Evolutionary conservation across 768 basidiomycete species (phyloP), one percentile per base, ranked within the genome.

Genomic region (Termitomyces sp.): DNA sequence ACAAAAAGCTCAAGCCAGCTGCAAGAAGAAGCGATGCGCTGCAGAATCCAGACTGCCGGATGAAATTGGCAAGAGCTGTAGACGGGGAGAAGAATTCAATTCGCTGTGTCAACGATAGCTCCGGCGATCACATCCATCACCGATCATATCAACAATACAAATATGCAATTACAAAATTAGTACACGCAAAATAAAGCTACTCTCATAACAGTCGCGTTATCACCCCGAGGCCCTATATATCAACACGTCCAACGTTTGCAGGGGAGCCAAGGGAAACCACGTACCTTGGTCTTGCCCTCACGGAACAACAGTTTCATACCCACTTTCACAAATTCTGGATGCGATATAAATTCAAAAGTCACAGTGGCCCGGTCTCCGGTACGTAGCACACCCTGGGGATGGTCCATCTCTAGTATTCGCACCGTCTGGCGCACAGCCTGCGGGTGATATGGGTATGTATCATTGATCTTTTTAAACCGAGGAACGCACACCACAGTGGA

Each of bases 361-460:
- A 98, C 93, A 3, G 87, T 94, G 3, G 94, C 92, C 32, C 94
- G 83, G 67, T 99, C 97, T 4, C 97, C 97, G 0, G 96, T 99
- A 20, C 96, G 86, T 29, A 99, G 76, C 37, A 96, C 77, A 13
- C 88, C 89, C 66, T 91, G 88, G 7, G 92, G 90, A 62, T 94
- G 88, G 67, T 98, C 94, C 81, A 94, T 92, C 42, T 78, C 84
- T n/a, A 94, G 70, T 61, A 97, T 94, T 54, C 88, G 81, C 20
- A 96, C 94, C 1, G 94, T 97, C 75, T 97, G 94, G 31, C 92
- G 86, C 37, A 94, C 79, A 60, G 92, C 92, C 90, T 92, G 39
- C 32, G 16, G 61, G n/a, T 41, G 20, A 43, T 22, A 44, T 58
- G 46, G 31, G 22, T 59, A 54, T 26, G 56, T 41, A 60, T 41